These are phyloP conservation scores for Punica granatum DNA, from an alignment of 345 rosid species.

Conservation along the genomic window DNA sequence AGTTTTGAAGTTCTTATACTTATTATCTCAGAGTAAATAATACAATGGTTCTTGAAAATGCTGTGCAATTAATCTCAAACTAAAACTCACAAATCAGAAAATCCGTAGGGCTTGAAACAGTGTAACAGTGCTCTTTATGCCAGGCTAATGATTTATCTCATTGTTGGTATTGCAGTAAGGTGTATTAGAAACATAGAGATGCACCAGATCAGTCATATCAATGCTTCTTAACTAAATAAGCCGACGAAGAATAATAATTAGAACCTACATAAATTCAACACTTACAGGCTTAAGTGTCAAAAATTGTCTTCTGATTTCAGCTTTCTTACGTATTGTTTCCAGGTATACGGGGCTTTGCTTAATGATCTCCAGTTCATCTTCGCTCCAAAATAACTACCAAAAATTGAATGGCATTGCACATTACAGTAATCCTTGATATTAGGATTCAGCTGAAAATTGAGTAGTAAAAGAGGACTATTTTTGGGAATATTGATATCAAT, in stretches of 20 bases:
- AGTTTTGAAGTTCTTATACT: neutral
- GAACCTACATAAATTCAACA: slow-evolving; percentile 1
- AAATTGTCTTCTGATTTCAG: slow-evolving; percentile 47
- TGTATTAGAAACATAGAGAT: neutral
- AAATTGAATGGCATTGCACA: slow-evolving; percentile 9
- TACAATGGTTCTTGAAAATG: neutral
- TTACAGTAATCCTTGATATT: neutral
- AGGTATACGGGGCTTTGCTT: slow-evolving; percentile 46
- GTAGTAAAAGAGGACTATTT: neutral
- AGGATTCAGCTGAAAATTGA: neutral
- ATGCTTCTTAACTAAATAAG: neutral
- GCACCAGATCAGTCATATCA: neutral
- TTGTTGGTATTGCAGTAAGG: neutral
- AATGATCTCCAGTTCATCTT: slow-evolving; percentile 64
- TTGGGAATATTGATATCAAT: neutral
- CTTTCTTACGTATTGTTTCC: slow-evolving; percentile 57
- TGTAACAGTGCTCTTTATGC: neutral
- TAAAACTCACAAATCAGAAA: too few relatives aligned
- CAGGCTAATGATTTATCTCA: neutral
- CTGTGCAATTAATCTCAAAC: neutral
- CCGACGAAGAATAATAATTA: neutral
- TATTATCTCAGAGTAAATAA: neutral
- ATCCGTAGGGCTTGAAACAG: neutral
- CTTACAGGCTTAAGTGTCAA: slow-evolving; percentile 39
- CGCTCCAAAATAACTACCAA: slow-evolving; percentile 67